A percentile compares a stretch with the other conserved stretches of the same genome.
Conservation (phyloP, 192 early-diverging fungal species). For the Coemansia sp. region DNA sequence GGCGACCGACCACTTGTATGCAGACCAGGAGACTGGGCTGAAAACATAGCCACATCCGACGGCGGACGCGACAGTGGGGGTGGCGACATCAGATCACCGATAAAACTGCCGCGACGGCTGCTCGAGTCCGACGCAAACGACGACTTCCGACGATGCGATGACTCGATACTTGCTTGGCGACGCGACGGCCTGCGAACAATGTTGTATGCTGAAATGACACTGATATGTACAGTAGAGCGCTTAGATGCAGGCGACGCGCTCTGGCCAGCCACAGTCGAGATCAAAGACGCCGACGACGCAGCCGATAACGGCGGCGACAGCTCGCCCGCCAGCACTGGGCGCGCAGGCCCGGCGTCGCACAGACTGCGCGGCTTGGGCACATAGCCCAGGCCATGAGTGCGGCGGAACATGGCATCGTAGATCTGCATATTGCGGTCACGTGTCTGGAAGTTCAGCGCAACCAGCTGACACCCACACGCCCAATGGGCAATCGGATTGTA, state of each 20-base stretch:
- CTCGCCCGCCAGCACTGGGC: neutral
- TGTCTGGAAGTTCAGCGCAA: constrained; percentile 88
- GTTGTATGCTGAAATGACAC: constrained; percentile 36
- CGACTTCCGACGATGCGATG: constrained; percentile 10
- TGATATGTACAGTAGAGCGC: constrained; percentile 44
- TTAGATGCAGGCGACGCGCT: neutral
- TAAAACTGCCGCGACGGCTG: constrained; percentile 6
- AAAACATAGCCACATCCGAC: constrained; percentile 49
- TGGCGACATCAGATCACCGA: constrained; percentile 4
- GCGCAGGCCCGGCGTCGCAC: constrained; percentile 13
- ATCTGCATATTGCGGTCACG: constrained; percentile 78
- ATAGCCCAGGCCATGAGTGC: constrained; percentile 74
- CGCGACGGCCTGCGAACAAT: constrained; percentile 5
- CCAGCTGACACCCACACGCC: constrained; percentile 78
- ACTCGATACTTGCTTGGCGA: constrained; percentile 1
- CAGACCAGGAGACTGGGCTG: neutral
- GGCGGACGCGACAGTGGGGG: constrained; percentile 32
- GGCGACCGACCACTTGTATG: neutral
- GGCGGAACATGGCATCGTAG: constrained; percentile 78
- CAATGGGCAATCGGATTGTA: constrained; percentile 82
- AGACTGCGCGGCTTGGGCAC: constrained; percentile 68
- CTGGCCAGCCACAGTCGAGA: constrained; percentile 1
- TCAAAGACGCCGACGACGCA: constrained; percentile 1
- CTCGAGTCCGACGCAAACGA: constrained; percentile 25
- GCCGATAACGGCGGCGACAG: constrained; percentile 5